Percentiles rank a stretch among this genome's conserved stretches.
phyloP scores from a whole-genome alignment of 2,329 filamentous ascomycete genomes.

The Triangularia verruculosa region DNA sequence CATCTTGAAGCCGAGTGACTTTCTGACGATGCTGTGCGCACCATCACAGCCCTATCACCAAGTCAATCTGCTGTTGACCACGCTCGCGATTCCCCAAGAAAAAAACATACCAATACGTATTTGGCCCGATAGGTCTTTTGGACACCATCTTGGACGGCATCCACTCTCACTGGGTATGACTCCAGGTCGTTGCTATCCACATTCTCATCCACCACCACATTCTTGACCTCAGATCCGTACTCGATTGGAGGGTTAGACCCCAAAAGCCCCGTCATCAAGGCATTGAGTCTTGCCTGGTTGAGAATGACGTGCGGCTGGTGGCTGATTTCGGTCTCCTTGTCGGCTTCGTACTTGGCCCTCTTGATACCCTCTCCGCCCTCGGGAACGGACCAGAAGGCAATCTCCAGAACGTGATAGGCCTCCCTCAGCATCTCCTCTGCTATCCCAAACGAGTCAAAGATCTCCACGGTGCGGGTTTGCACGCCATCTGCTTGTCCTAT shows the following conservation, averaged over 20 bases:
- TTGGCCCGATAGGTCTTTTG: constrained; percentile 44
- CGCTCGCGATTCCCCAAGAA: constrained; percentile 43
- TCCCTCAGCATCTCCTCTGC: constrained; percentile 53
- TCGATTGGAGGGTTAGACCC: constrained; percentile 43
- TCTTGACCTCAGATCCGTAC: constrained; percentile 52
- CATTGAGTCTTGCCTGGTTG: constrained; percentile 55
- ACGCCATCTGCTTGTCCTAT: constrained; percentile 63
- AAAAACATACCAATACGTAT: constrained; percentile 54
- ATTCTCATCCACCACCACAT: constrained; percentile 47
- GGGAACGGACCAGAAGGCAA: constrained; percentile 52
- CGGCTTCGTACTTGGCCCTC: constrained; percentile 47
- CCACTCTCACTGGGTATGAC: constrained; percentile 45
- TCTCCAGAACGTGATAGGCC: constrained; percentile 56
- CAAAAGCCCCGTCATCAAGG: constrained; percentile 51
- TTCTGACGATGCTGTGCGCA: constrained; percentile 51
- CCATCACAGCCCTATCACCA: constrained; percentile 45
- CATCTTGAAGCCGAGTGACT: constrained; percentile 54
- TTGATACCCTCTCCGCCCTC: constrained; percentile 36
- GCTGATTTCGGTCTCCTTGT: constrained; percentile 52
- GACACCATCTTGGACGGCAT: constrained; percentile 39
- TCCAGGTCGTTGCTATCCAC: constrained; percentile 34
- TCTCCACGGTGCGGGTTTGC: constrained; percentile 59
- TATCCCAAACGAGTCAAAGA: constrained; percentile 59
- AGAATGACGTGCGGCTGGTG: constrained; percentile 56
- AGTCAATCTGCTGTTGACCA: constrained; percentile 44